phyloP scores from a whole-genome alignment of 208 protist genomes.

The Acanthamoeba lenticulata region DNA sequence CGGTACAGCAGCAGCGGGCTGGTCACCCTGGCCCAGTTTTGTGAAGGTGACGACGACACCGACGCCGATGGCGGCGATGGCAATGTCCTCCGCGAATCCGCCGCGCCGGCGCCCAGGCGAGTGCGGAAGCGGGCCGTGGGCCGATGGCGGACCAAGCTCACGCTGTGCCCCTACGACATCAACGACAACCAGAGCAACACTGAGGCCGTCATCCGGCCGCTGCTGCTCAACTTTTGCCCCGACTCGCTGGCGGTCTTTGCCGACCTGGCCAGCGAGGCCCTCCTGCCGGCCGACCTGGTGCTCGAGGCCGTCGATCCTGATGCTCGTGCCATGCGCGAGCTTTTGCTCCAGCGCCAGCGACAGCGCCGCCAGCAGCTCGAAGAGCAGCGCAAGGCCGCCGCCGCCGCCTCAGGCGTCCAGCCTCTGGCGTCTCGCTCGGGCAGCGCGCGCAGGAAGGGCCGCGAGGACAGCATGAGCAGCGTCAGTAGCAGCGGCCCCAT shows the following conservation, averaged over 20 bases:
- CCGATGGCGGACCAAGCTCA: slow-evolving; percentile 1
- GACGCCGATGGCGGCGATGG: neutral
- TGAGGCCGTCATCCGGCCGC: neutral
- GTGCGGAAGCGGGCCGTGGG: neutral
- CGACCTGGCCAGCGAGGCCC: neutral
- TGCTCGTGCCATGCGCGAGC: neutral
- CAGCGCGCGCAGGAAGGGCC: too few species aligned
- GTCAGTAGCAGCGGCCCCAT: neutral
- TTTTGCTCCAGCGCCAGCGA: neutral
- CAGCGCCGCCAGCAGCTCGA: neutral
- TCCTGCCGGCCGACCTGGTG: neutral
- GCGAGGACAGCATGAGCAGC: neutral
- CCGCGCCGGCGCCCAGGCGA: neutral
- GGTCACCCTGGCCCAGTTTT: neutral
- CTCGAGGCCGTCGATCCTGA: neutral
- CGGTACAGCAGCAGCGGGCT: too few species aligned
- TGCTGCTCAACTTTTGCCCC: neutral
- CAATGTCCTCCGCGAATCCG: neutral
- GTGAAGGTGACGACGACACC: neutral
- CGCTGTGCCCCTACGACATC: neutral
- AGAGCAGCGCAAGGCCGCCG: neutral
- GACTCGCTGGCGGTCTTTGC: neutral
- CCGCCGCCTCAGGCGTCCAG: too few species aligned
- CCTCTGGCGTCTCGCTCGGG: too few species aligned
- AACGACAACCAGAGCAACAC: neutral